Evolutionary conservation across 2,329 filamentous ascomycete genomes (phyloP).

Genomic region (Talaromyces islandicus): DNA sequence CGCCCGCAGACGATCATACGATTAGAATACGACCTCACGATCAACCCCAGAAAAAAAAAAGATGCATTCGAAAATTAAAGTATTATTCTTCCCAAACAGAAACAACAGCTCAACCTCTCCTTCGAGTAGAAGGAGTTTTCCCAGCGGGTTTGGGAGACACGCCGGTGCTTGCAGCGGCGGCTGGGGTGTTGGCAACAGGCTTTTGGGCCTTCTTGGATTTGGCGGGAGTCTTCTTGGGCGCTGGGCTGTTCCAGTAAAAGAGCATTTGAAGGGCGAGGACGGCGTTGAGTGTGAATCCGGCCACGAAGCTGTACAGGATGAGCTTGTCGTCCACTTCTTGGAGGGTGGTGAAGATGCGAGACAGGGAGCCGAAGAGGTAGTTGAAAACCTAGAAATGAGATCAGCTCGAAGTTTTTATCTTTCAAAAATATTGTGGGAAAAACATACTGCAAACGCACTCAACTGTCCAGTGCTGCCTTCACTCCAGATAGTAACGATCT

Average conservation of each 20-base stretch:
- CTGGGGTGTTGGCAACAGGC: slow-evolving; percentile 18
- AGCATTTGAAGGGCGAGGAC: slow-evolving; percentile 86
- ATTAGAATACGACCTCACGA: background rate
- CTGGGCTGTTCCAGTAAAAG: slow-evolving; percentile 81
- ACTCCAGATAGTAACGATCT: slow-evolving; percentile 80
- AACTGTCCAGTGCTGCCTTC: slow-evolving; percentile 90
- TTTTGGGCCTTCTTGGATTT: slow-evolving; percentile 31
- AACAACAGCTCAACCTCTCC: slow-evolving; percentile 40
- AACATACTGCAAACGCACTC: slow-evolving; percentile 80
- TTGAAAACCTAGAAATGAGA: slow-evolving; percentile 73
- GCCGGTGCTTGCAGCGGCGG: slow-evolving; percentile 29
- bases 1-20: background rate
- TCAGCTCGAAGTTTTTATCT: background rate
- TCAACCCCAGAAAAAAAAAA: slow-evolving; percentile 9
- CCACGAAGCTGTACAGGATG: slow-evolving; percentile 90
- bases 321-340: slow-evolving; percentile 96
- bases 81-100: background rate
- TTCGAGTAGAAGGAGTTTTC: slow-evolving; percentile 51
- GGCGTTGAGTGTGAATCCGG: slow-evolving; percentile 82
- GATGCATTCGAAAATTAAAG: background rate
- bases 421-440: background rate
- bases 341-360: slow-evolving; percentile 93
- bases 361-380: slow-evolving; percentile 86
- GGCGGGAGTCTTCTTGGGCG: slow-evolving; percentile 11
- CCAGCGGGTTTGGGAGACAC: slow-evolving; percentile 35